These are phyloP conservation scores for Diutina siamensis DNA, from an alignment of 1,139 yeast genomes.

Conservation along the genomic window DNA sequence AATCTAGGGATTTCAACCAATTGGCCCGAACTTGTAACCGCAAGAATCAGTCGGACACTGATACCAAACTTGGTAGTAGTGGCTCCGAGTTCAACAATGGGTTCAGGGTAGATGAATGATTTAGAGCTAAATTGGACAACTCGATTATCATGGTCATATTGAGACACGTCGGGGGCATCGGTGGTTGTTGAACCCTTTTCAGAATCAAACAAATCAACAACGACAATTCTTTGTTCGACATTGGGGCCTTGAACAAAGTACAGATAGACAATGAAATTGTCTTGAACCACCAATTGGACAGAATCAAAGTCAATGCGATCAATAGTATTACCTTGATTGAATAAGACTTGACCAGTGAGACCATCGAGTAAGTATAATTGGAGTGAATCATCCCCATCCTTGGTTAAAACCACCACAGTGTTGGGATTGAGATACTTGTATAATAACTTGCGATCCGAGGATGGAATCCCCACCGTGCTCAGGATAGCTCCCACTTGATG, in stretches of 20 bases:
- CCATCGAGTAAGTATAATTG: constrained; percentile 48
- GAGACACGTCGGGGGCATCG: not conserved
- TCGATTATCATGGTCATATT: constrained; percentile 17
- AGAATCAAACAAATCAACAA: constrained; percentile 71
- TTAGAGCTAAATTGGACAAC: constrained; percentile 24
- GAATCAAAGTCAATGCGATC: constrained; percentile 16
- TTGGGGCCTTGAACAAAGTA: constrained; percentile 43
- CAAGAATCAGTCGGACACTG: constrained; percentile 55
- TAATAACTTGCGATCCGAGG: constrained; percentile 62
- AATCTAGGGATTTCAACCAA: constrained; percentile 63
- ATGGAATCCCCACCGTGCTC: constrained; percentile 59
- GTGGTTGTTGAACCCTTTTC: constrained; percentile 15
- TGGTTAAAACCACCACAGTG: constrained; percentile 43
- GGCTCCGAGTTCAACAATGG: constrained; percentile 38
- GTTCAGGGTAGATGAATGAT: constrained; percentile 52
- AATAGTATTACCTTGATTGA: constrained; percentile 32
- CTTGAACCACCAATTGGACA: constrained; percentile 55
- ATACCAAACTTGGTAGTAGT: constrained; percentile 67
- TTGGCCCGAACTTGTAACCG: constrained; percentile 49
- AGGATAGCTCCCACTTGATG: constrained; percentile 32
- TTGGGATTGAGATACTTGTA: constrained; percentile 81
- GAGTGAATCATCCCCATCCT: constrained; percentile 12
- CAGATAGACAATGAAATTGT: constrained; percentile 73
- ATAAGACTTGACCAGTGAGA: constrained; percentile 54
- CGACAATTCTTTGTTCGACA: constrained; percentile 48